Conservation (phyloP, 805 yeast species). For the Huiozyma sinensis region DNA sequence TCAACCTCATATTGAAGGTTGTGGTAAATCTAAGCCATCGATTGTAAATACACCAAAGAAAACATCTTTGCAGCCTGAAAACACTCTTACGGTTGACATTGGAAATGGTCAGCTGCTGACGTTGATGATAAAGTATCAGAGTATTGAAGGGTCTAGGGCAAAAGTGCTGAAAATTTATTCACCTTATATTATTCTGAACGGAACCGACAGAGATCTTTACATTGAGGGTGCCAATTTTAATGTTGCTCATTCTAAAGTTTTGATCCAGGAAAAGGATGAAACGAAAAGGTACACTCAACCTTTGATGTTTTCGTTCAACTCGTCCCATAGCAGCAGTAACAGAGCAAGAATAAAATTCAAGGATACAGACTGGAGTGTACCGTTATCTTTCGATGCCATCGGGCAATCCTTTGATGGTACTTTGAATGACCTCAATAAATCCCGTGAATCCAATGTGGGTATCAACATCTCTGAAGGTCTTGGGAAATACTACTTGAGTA, state of each 20-base stretch:
- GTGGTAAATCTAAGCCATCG: constrained; percentile 28
- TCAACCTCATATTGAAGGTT: constrained; percentile 39
- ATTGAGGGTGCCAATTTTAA: constrained; percentile 48
- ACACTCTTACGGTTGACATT: constrained; percentile 39
- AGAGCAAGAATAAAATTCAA: constrained; percentile 57
- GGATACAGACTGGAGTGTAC: constrained; percentile 61
- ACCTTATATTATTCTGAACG: constrained; percentile 75
- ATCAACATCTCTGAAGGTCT: constrained; percentile 68
- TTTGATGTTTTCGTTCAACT: constrained; percentile 75
- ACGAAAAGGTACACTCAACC: constrained; percentile 38
- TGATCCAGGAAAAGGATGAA: constrained; percentile 11
- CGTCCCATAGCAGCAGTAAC: constrained; percentile 44
- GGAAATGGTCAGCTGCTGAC: constrained; percentile 59
- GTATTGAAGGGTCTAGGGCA: constrained; percentile 39
- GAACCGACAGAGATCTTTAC: constrained; percentile 58
- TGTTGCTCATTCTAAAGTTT: constrained; percentile 37
- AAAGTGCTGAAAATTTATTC: constrained; percentile 61
- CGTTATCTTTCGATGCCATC: constrained; percentile 77
- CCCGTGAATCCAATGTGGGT: constrained; percentile 66
- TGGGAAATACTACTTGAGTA: constrained; percentile 69
- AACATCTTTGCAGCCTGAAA: constrained; percentile 49
- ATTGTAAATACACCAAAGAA: constrained; percentile 39
- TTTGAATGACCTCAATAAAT: constrained; percentile 38
- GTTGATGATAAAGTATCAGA: constrained; percentile 54
- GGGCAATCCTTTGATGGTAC: constrained; percentile 64